A percentile compares a stretch with the other conserved stretches of the same genome.
Evolutionary conservation across 1,139 yeast species (phyloP).

Genomic region (Williopsis jadinii): DNA sequence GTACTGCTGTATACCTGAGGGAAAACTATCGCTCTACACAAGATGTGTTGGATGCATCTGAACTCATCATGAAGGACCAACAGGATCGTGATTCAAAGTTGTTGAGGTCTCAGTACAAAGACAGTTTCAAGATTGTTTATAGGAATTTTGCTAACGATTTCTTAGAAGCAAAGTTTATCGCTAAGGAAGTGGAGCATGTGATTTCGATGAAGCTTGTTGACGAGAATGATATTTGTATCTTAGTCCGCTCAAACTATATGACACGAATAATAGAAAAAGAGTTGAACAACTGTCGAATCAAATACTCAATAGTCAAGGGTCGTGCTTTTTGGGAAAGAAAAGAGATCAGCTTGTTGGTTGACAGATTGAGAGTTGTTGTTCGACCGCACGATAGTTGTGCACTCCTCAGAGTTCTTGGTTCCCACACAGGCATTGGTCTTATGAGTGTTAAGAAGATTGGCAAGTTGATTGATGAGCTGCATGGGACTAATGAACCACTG

Average conservation of each 20-base stretch:
- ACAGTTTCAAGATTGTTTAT: constrained; percentile 43
- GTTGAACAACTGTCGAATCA: constrained; percentile 43
- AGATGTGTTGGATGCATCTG: constrained; percentile 60
- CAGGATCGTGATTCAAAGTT: constrained; percentile 34
- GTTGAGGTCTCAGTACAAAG: constrained; percentile 38
- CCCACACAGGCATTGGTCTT: constrained; percentile 58
- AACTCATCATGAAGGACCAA: constrained; percentile 60
- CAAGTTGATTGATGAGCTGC: constrained; percentile 26
- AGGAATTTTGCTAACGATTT: constrained; percentile 32
- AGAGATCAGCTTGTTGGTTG: constrained; percentile 58
- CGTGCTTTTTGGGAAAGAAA: constrained; percentile 72
- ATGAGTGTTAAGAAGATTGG: constrained; percentile 33
- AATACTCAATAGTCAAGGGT: constrained; percentile 65
- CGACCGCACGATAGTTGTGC: constrained; percentile 57
- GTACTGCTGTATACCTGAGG: constrained; percentile 38
- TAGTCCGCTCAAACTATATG: constrained; percentile 57
- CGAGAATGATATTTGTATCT: constrained; percentile 58
- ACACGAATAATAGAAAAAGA: constrained; percentile 57
- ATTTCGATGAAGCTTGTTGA: constrained; percentile 35
- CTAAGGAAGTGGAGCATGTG: constrained; percentile 44
- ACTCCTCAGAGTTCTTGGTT: constrained; percentile 47
- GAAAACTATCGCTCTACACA: constrained; percentile 80
- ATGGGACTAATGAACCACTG: constrained; percentile 18
- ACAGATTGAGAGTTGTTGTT: constrained; percentile 54
- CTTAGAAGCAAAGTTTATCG: constrained; percentile 54